Evolutionary conservation across 192 early-diverging fungal genomes (phyloP).

Genomic region (Mortierella claussenii): DNA sequence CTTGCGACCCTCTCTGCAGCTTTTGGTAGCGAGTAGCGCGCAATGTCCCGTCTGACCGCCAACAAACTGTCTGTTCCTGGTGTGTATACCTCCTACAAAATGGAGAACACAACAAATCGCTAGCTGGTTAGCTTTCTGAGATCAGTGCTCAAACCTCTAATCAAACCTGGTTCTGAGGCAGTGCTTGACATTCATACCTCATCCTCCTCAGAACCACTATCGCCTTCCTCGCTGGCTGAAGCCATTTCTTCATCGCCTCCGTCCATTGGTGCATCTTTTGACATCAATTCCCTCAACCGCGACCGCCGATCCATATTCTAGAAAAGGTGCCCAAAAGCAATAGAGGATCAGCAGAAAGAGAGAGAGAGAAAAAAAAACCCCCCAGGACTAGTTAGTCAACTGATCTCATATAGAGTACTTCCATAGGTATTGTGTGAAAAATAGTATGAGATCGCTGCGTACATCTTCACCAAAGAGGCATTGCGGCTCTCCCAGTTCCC

Average conservation of each 20-base stretch:
- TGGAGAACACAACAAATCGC: too few species aligned
- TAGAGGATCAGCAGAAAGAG: background rate
- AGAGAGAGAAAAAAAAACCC: slow-evolving; percentile 28
- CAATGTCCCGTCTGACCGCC: slow-evolving; percentile 75
- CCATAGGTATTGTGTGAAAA: slow-evolving; percentile 10
- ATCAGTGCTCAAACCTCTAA: too few species aligned
- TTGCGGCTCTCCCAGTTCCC: slow-evolving; percentile 85
- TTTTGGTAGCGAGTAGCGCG: slow-evolving; percentile 75
- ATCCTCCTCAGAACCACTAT: slow-evolving; percentile 51
- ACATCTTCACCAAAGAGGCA: slow-evolving; percentile 96
- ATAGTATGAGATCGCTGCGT: slow-evolving; percentile 24
- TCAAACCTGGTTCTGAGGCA: too few species aligned
- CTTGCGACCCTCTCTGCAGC: slow-evolving; percentile 71
- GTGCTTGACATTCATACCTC: too few species aligned
- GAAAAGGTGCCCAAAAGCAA: background rate
- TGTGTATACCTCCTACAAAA: slow-evolving; percentile 88
- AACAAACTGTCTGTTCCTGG: slow-evolving; percentile 78
- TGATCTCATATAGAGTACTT: background rate
- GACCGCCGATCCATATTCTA: slow-evolving; percentile 70
- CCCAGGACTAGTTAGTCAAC: too few species aligned
- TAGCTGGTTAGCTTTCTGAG: too few species aligned
- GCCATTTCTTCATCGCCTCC: slow-evolving; percentile 61
- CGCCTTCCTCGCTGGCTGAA: slow-evolving; percentile 69
- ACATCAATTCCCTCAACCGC: slow-evolving; percentile 80
- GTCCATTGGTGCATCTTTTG: slow-evolving; percentile 58